Evolutionary conservation across 352 stramenopile genomes (phyloP).

Genomic region (Pelagophyceae sp.): DNA sequence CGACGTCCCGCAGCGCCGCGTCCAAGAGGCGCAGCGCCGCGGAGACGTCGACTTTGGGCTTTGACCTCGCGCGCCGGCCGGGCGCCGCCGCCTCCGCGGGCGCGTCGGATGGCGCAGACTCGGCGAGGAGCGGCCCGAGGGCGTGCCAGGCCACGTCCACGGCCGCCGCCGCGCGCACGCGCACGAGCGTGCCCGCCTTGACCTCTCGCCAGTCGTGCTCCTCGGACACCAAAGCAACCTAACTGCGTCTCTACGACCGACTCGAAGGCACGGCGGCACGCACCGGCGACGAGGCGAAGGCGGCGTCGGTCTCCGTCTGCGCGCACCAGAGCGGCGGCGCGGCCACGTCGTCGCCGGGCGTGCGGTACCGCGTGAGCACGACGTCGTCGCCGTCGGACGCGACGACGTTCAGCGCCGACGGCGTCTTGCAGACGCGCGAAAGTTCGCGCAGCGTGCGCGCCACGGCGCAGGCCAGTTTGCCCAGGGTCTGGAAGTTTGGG

Average conservation of each 20-base stretch:
- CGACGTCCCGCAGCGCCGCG: not conserved
- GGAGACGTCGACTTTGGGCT: not conserved
- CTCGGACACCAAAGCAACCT: no score
- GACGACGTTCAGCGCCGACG: not conserved
- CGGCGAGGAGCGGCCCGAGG: no score
- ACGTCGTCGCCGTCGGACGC: not conserved
- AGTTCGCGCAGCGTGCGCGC: not conserved
- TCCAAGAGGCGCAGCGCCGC: not conserved
- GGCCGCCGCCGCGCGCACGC: no score
- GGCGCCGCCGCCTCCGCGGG: no score
- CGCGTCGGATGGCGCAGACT: no score
- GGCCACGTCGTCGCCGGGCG: not conserved
- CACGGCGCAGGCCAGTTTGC: not conserved
- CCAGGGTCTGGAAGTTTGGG: not conserved
- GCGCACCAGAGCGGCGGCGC: conserved; percentile 6
- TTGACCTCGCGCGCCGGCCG: no score
- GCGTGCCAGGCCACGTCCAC: no score
- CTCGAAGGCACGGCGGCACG: no score
- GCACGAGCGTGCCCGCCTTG: no score
- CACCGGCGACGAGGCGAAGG: conserved; percentile 1
- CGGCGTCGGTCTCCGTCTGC: not conserved
- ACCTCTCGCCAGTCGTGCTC: no score
- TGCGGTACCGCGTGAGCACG: not conserved
- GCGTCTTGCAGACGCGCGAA: not conserved
- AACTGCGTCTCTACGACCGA: no score